Evolutionary conservation across 2,329 filamentous ascomycete genomes (phyloP), one percentile per base, ranked within the genome.

Genomic region (Ophiocordyceps sinensis): DNA sequence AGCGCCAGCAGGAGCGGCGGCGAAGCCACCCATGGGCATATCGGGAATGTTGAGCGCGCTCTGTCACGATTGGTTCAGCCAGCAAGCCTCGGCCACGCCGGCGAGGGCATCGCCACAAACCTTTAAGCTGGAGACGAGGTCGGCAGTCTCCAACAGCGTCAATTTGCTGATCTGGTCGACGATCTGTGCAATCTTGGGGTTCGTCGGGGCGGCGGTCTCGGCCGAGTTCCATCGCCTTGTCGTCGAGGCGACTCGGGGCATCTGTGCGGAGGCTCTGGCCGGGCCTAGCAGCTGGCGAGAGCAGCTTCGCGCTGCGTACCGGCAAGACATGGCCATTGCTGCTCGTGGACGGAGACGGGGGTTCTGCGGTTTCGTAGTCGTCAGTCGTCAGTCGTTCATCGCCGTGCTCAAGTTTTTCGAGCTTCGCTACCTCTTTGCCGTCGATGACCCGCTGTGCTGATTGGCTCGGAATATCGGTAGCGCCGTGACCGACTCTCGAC

Each of bases 151-250:
- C 55, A 99, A 70, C 44, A 99, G 74, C 36, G 88, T 98, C 75
- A 99, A 82, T 76, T 91, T 81, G 67, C 89, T 94, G 65, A 99
- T 98, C 67, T 98, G 88, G 63, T 98, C 88, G 57, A 99, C 91
- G 58, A 99, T 98, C 45, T 76, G 77, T 53, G 80, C 66, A 56
- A 99, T 94, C 76, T 98, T 98, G 48, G 91, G 87, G 67, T 85
- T 94, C 47, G 70, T 64, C 53, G 75, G 62, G 43, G 70, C 52
- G 37, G 77, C 51, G 36, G 77, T 78, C 54, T 88, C 83, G 53
- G 86, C 88, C 47, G 86, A 89, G 65, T 91, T 84, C 82, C 85
- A 88, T 75, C 91, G 79, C 67, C 83, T 78, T 59, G 77, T 59
- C 49, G 63, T 59, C 35, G 63, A 57, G 42, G 64, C 54, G 50